Base-by-base conservation (phyloP, 2,329 filamentous ascomycete species). In the Sporothrix pallida region DNA sequence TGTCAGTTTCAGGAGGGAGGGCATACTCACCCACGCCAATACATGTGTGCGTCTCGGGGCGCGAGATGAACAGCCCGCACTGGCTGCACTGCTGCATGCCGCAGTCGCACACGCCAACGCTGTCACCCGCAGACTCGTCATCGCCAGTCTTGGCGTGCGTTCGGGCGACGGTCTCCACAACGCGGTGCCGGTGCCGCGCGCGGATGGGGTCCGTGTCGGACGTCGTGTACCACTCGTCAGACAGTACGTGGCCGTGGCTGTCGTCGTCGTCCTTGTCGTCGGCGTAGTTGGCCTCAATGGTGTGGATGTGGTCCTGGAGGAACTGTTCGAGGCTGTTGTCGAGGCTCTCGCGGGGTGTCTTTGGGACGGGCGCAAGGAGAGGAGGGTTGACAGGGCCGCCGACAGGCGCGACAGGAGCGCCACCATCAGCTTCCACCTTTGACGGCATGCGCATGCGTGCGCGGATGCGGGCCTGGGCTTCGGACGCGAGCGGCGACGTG, bases 101-200 rank as follows among this genome's bases (percentile, higher is more conserved):
- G 42, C 72, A 75, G 63, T 48, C 26, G 58, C 74, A 74, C n/a
- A 72, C 5, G 15, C 60, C 73, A 6, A 46, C 15, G 5, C 20
- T 15, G 17, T 31, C 23, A 26, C 23, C 23, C 23, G 23, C 23
- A 26, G 23, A 26, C 12, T 15, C 23, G 3, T 70, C 50, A 2
- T 69, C 70, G 44, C 62, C 63, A 10, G 10, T 31, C 3, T 8
- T 23, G 7, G 20, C 9, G 9, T 31, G 65, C 6, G 46, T 37
- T 37, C 1, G 31, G 4, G 31, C 7, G 2, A 37, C 7, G 4
- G 31, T 52, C 15, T 50, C 65, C 1, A n/a, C 90, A 79, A 83
- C 86, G 0, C 83, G 90, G 75, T 93, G 90, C 89, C 82, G 90
- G n/a, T 92, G 91, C 73, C 86, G 62, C 44, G 63, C 23, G 23